Evolutionary conservation across 1,284 basidiomycete species (phyloP), one percentile per base, ranked within the genome.

Genomic region (Phenoliferia sp.): DNA sequence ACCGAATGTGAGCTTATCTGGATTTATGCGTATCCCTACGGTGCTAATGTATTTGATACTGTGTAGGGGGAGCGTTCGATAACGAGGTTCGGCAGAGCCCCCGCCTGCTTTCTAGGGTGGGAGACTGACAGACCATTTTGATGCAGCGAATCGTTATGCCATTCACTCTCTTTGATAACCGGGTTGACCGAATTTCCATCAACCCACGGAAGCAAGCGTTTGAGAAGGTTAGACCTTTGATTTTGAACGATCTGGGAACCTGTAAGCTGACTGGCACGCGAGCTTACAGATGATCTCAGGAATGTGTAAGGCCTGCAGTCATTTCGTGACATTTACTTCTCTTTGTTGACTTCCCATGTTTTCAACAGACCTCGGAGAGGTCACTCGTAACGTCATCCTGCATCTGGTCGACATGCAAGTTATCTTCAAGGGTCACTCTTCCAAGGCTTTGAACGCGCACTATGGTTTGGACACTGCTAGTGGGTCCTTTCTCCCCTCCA

Each of bases 201-300:
- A 97, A 98, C 77, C 93, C 94, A 62, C 85, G 88, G 63, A 91
- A 88, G 78, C 95, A 99, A 79, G 89, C 90, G 2, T 99, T 94
- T 77, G 96, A 99, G 80, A 99, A 99, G 69, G 71, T 73, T 32
- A 50, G 56, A 2, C 10, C 54, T 22, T 6, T 19, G 3, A 36
- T 34, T 22, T 6, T 19, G 3, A 36, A 29, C 26, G 32, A 4
- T 31, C 9, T 28, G 15, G 2, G 28, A 0, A 9, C 6, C 1
- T 33, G 33, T 7, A 5, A 31, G 15, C 52, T 17, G 50, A 39
- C 29, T 26, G 54, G 50, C 3, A 28, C 26, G 22, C 31, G 28
- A 0, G 56, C n/a, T 17, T 7, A 9, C 62, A 72, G 82, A 93
- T 97, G 83, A 91, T 99, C 73, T 96, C 93, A 3, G 96, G 96